These are phyloP conservation scores for Ceratobasidium sp. DNA, from an alignment of 1,284 basidiomycete genomes.

Conservation along the genomic window DNA sequence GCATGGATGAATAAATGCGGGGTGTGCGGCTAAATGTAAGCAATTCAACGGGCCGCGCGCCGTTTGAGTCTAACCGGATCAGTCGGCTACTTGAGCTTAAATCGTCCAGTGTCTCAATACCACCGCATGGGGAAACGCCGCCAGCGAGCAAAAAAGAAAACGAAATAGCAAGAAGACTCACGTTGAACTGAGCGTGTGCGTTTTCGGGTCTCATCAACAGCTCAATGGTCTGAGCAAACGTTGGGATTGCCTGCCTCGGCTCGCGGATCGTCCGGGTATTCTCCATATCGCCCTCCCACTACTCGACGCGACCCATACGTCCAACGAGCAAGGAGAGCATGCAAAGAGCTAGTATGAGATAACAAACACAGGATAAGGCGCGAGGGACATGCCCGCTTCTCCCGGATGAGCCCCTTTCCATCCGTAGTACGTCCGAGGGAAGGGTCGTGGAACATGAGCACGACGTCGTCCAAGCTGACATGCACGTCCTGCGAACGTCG, in stretches of 20 bases:
- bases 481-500: constrained; percentile 82
- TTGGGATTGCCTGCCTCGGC: constrained; percentile 88
- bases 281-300: constrained; percentile 80
- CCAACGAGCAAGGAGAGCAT: constrained; percentile 56
- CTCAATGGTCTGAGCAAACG: constrained; percentile 82
- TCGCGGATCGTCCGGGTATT: constrained; percentile 83
- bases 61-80: background rate
- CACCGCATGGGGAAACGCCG: background rate
- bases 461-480: constrained; percentile 87
- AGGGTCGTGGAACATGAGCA: constrained; percentile 94
- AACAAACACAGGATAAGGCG: constrained; percentile 1
- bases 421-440: constrained; percentile 63
- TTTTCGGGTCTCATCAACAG: constrained; percentile 90
- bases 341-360: constrained; percentile 35
- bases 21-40: too few species aligned
- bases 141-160: background rate
- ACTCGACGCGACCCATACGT: constrained; percentile 54
- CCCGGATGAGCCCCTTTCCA: constrained; percentile 61
- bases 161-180: constrained; percentile 49
- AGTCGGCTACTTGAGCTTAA: background rate
- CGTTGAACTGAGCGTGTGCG: constrained; percentile 85
- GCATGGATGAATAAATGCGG: background rate
- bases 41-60: background rate
- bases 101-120: background rate
- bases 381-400: constrained; percentile 51